Evolutionary conservation across 345 rosid species (phyloP).

Genomic region (Populus pruinosa): DNA sequence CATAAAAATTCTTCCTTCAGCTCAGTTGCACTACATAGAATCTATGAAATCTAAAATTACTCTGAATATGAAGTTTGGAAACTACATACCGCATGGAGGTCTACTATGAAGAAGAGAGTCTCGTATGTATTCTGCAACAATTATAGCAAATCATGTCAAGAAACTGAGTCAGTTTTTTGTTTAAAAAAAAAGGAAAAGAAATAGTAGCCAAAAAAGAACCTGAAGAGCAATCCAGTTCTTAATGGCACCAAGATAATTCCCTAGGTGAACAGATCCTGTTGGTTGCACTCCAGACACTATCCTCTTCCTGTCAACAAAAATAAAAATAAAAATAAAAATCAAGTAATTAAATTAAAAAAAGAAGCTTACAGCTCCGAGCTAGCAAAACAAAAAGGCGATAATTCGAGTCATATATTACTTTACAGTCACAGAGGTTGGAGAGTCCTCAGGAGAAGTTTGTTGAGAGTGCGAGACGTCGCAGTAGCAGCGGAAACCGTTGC

Average conservation of each 20-base stretch:
- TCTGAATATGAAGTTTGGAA: too few species aligned
- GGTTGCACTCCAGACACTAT: constrained; percentile 95
- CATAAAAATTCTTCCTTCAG: too few species aligned
- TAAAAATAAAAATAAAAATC: background rate
- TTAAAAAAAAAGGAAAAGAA: background rate
- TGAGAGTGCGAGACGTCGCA: constrained; percentile 41
- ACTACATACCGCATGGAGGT: constrained; percentile 76
- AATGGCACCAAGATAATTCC: constrained; percentile 89
- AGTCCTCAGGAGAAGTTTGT: constrained; percentile 30
- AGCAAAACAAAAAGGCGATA: background rate
- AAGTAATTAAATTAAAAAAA: background rate
- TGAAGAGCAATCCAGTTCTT: constrained; percentile 83
- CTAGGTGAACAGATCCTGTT: constrained; percentile 81
- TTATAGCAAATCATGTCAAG: too few species aligned
- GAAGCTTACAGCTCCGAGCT: background rate
- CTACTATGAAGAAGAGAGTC: constrained; percentile 78
- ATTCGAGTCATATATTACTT: constrained; percentile 21
- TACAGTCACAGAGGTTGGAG: constrained; percentile 30
- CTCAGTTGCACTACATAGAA: too few species aligned
- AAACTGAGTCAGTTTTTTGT: background rate
- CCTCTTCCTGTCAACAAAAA: constrained; percentile 53
- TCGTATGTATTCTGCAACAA: constrained; percentile 70
- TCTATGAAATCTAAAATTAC: too few species aligned
- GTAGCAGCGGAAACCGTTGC: constrained; percentile 37
- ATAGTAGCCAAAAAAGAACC: constrained; percentile 35